phyloP scores from a whole-genome alignment of 495 filamentous ascomycete genomes.

The Wilcoxina mikolae region DNA sequence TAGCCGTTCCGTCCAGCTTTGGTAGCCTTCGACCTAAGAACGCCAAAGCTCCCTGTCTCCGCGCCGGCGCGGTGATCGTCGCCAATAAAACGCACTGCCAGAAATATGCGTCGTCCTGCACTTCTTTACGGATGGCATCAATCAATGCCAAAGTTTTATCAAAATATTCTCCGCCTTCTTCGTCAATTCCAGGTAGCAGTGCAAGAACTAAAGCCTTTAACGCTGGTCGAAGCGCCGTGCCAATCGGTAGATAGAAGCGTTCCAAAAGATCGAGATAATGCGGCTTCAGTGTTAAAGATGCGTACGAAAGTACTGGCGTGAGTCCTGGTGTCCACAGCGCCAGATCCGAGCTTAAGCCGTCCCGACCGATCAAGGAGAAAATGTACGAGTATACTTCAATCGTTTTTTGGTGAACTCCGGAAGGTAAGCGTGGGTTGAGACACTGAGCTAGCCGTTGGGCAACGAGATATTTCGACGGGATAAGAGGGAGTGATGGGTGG shows the following conservation, averaged over 20 bases:
- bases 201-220: slow-evolving; percentile 77
- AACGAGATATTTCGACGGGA: slow-evolving; percentile 72
- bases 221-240: slow-evolving; percentile 62
- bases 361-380: slow-evolving; percentile 60
- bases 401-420: slow-evolving; percentile 96
- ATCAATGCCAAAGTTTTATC: slow-evolving; percentile 68
- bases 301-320: slow-evolving; percentile 76
- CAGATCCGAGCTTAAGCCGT: slow-evolving; percentile 65
- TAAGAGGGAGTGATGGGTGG: slow-evolving; percentile 51
- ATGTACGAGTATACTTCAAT: slow-evolving; percentile 86
- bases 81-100: slow-evolving; percentile 97
- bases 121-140: slow-evolving; percentile 57
- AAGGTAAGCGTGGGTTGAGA: slow-evolving; percentile 79
- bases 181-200: slow-evolving; percentile 79
- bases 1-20: slow-evolving; percentile 36
- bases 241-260: slow-evolving; percentile 55
- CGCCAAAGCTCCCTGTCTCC: slow-evolving; percentile 73
- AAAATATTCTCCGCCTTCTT: slow-evolving; percentile 94
- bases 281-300: slow-evolving; percentile 74
- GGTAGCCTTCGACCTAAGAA: slow-evolving; percentile 71
- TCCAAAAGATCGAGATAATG: slow-evolving; percentile 73
- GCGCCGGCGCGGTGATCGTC: slow-evolving; percentile 69
- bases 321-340: slow-evolving; percentile 80
- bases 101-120: slow-evolving; percentile 72
- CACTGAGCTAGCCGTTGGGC: slow-evolving; percentile 90